A percentile compares a stretch with the other conserved stretches of the same genome.
Conservation (phyloP, 192 early-diverging fungal genomes). For the Coemansia sp. region DNA sequence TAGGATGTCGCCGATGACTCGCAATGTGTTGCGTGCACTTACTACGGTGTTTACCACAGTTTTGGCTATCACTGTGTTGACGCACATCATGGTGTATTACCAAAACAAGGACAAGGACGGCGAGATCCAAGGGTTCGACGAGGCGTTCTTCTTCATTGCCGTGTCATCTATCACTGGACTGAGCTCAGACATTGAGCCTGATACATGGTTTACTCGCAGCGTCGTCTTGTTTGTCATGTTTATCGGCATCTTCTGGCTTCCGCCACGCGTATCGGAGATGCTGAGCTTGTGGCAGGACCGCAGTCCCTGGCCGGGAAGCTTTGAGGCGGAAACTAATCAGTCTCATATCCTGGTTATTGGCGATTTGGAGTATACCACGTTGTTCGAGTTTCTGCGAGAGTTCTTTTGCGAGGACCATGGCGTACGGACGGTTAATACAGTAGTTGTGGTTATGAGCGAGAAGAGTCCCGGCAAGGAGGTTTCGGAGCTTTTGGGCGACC, state of each 20-base stretch:
- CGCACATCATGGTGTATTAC: constrained; percentile 66
- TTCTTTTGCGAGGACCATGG: constrained; percentile 83
- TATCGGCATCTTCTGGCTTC: constrained; percentile 71
- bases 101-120: constrained; percentile 56
- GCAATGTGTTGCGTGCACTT: constrained; percentile 63
- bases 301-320: constrained; percentile 62
- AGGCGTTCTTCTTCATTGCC: constrained; percentile 63
- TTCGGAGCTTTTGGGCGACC: constrained; percentile 62
- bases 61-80: constrained; percentile 69
- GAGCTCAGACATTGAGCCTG: constrained; percentile 67
- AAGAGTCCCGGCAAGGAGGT: constrained; percentile 61
- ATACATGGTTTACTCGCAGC: constrained; percentile 57
- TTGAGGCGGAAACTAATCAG: constrained; percentile 54
- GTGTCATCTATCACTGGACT: constrained; percentile 65
- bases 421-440: constrained; percentile 62
- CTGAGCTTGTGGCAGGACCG: constrained; percentile 61
- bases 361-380: constrained; percentile 59
- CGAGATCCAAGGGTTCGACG: constrained; percentile 58
- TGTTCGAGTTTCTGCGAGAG: constrained; percentile 74
- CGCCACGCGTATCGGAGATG: constrained; percentile 65
- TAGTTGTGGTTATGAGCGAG: constrained; percentile 69
- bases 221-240: constrained; percentile 71
- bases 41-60: constrained; percentile 70
- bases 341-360: constrained; percentile 70
- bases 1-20: constrained; percentile 60